A percentile compares a stretch with the other conserved stretches of the same genome.
These are phyloP conservation scores for Grosmannia clavigera DNA, from an alignment of 2,329 filamentous ascomycete genomes.

Conservation along the genomic window DNA sequence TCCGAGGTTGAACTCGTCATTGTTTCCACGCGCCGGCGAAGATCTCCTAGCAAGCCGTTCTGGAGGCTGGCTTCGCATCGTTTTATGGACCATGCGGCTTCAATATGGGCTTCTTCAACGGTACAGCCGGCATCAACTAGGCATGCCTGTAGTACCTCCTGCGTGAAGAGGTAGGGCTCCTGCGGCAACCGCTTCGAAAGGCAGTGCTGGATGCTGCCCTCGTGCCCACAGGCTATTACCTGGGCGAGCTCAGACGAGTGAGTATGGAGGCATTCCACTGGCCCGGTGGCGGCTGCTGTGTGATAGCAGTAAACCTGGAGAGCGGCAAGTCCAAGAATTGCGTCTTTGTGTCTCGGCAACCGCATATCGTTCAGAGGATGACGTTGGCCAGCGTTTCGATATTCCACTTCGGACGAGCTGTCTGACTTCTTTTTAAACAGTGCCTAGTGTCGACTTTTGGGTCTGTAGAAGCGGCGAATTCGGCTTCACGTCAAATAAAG, in stretches of 20 bases:
- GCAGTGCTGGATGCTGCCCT: slow-evolving; percentile 29
- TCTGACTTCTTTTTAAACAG: not conserved
- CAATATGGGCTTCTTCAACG: slow-evolving; percentile 20
- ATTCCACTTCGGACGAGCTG: too few relatives aligned
- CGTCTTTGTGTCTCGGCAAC: not conserved
- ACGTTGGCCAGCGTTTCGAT: not conserved
- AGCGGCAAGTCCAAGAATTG: not conserved
- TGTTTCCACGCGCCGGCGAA: slow-evolving; percentile 12
- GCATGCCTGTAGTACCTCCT: slow-evolving; percentile 24
- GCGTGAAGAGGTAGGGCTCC: slow-evolving; percentile 4
- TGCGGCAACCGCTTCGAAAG: slow-evolving; percentile 19
- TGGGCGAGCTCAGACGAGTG: slow-evolving; percentile 26
- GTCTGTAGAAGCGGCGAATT: not conserved
- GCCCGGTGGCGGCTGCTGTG: slow-evolving; percentile 10
- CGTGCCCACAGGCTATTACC: slow-evolving; percentile 31
- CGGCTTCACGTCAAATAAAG: not conserved
- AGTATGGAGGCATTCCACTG: slow-evolving; percentile 26
- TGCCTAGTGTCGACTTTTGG: too few relatives aligned
- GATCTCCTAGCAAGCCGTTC: slow-evolving; percentile 8
- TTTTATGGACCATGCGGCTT: slow-evolving; percentile 21
- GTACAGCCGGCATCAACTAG: slow-evolving; percentile 25
- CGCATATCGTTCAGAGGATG: not conserved
- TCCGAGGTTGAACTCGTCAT: not conserved
- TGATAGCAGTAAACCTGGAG: not conserved
- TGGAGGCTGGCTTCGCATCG: slow-evolving; percentile 16